Conservation (phyloP, 345 rosid species). For the Trapa incisa region DNA sequence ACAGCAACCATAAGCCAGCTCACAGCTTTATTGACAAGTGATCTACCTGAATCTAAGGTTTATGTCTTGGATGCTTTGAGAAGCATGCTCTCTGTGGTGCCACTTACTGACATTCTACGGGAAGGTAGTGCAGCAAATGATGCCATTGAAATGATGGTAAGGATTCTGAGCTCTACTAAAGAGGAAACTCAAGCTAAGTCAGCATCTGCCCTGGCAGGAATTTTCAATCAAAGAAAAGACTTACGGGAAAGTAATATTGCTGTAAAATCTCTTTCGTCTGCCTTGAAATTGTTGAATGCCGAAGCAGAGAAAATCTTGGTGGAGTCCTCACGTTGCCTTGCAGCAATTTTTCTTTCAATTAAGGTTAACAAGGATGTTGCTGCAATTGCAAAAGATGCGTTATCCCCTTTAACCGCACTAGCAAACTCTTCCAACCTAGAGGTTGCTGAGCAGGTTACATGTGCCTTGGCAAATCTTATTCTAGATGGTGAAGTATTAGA, state of each 20-base stretch:
- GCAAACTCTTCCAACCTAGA: slow-evolving; percentile 72
- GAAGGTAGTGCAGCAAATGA: slow-evolving; percentile 99
- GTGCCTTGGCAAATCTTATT: slow-evolving; percentile 92
- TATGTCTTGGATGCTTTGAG: slow-evolving; percentile 88
- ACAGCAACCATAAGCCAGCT: slow-evolving; percentile 97
- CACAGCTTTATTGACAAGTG: slow-evolving; percentile 87
- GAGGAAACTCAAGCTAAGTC: slow-evolving; percentile 98
- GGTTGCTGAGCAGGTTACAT: slow-evolving; percentile 88
- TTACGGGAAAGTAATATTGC: slow-evolving; percentile 86
- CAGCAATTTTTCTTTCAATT: slow-evolving; percentile 80
- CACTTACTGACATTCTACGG: slow-evolving; percentile 60
- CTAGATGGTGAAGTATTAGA: slow-evolving; percentile 74
- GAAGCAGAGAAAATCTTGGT: slow-evolving; percentile 72
- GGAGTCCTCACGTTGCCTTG: slow-evolving; percentile 70
- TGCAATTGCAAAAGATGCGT: slow-evolving; percentile 66
- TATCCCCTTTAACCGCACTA: slow-evolving; percentile 50
- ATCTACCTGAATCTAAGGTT: slow-evolving; percentile 89
- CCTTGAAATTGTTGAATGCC: slow-evolving; percentile 60
- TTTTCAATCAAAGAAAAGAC: slow-evolving; percentile 71
- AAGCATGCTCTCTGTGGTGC: slow-evolving; percentile 90
- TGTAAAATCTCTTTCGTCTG: slow-evolving; percentile 58
- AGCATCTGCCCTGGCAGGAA: slow-evolving; percentile 86
- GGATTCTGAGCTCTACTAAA: slow-evolving; percentile 65
- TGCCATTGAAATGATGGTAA: slow-evolving; percentile 94
- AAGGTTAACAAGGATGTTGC: slow-evolving; percentile 92